phyloP scores from a whole-genome alignment of 192 early-diverging fungal genomes.

The Umbelopsis ramanniana region DNA sequence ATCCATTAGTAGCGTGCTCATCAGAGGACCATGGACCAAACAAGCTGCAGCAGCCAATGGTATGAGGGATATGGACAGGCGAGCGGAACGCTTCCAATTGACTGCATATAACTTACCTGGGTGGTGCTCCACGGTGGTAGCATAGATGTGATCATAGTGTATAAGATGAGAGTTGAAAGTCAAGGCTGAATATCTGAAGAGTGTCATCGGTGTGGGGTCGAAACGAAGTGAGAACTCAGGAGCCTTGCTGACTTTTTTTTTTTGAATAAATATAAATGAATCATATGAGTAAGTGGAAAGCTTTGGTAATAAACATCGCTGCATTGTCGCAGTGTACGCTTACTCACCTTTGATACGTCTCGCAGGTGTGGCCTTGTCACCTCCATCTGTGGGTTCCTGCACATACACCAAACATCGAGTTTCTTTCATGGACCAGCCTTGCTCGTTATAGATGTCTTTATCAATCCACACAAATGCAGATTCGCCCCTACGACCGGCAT shows the following conservation, averaged over 20 bases:
- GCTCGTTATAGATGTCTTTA: slow-evolving; percentile 63
- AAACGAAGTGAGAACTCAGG: slow-evolving; percentile 66
- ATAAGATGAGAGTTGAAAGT: slow-evolving; percentile 91
- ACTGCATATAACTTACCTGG: slow-evolving; percentile 46
- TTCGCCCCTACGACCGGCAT: slow-evolving; percentile 55
- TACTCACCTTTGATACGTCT: slow-evolving; percentile 14
- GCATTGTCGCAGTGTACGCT: background rate
- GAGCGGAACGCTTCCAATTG: background rate
- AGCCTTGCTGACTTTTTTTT: slow-evolving; percentile 40
- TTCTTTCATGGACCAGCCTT: slow-evolving; percentile 67
- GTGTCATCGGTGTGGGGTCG: slow-evolving; percentile 66
- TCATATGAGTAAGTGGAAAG: slow-evolving; percentile 10
- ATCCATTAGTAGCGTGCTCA: slow-evolving; percentile 75
- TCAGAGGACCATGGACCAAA: slow-evolving; percentile 82
- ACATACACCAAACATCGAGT: slow-evolving; percentile 72
- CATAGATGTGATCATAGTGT: slow-evolving; percentile 82
- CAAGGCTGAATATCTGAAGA: slow-evolving; percentile 89
- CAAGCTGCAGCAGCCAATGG: slow-evolving; percentile 51
- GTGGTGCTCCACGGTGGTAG: slow-evolving; percentile 68
- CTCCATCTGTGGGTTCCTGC: slow-evolving; percentile 28
- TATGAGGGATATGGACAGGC: background rate
- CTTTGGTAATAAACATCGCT: background rate
- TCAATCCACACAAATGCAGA: slow-evolving; percentile 74
- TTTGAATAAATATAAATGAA: too few relatives aligned
- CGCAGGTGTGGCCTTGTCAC: background rate